These are phyloP conservation scores for Periconia macrospinosa DNA, from an alignment of 2,329 filamentous ascomycete species.

Conservation along the genomic window DNA sequence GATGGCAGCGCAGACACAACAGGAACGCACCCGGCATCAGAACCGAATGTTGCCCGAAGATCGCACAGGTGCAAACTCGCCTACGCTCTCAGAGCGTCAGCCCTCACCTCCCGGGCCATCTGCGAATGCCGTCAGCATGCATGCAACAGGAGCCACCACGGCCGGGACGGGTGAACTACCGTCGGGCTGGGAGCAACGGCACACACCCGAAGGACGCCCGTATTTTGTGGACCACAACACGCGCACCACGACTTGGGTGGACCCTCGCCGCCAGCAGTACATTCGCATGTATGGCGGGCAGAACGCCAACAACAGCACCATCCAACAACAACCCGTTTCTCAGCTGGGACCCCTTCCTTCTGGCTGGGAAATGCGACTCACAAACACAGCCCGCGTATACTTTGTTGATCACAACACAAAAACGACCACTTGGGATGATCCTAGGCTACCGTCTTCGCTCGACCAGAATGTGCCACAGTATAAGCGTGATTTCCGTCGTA, in stretches of 20 bases:
- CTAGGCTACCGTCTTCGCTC: slow-evolving; percentile 87
- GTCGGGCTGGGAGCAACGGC: slow-evolving; percentile 93
- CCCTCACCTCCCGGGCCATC: slow-evolving; percentile 45
- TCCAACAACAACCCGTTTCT: slow-evolving; percentile 96
- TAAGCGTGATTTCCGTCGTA: slow-evolving; percentile 97
- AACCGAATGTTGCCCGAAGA: slow-evolving; percentile 96
- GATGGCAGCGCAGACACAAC: slow-evolving; percentile 86
- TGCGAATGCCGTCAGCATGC: slow-evolving; percentile 74
- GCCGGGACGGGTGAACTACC: slow-evolving; percentile 93
- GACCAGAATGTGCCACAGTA: slow-evolving; percentile 99
- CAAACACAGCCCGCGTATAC: slow-evolving; percentile 96
- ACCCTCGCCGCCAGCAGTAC: slow-evolving; percentile 94
- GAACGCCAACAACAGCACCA: slow-evolving; percentile 72
- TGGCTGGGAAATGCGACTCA: slow-evolving; percentile 99
- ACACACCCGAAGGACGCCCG: slow-evolving; percentile 88
- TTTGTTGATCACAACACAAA: slow-evolving; percentile 99
- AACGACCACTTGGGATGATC: slow-evolving; percentile 99
- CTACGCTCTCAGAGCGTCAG: slow-evolving; percentile 65
- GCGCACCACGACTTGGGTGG: slow-evolving; percentile 96
- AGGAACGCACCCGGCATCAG: slow-evolving; percentile 90
- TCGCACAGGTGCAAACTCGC: slow-evolving; percentile 89
- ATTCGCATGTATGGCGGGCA: slow-evolving; percentile 97
- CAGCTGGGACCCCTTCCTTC: slow-evolving; percentile 93
- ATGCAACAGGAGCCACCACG: slow-evolving; percentile 92
- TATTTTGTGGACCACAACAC: slow-evolving; percentile 99